Base-by-base conservation (phyloP, 768 basidiomycete genomes). In the Rhizopogon sp. region DNA sequence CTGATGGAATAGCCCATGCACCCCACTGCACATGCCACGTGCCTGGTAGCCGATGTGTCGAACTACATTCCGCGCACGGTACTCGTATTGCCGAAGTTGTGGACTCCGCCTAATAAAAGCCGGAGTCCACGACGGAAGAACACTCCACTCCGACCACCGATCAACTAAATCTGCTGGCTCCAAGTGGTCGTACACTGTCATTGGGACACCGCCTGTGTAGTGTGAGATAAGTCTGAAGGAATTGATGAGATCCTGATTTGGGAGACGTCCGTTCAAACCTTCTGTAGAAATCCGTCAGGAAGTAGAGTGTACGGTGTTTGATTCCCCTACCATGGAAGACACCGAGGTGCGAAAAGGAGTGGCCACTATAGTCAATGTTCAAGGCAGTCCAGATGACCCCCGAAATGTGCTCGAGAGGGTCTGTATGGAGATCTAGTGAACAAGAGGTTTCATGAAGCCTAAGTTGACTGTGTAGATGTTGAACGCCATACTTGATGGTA, bases 371-470 rank as follows among this genome's bases (percentile, higher is more conserved):
- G 67, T 98, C 97, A 42, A 99, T 83, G 61, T 89, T 90, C 44
- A 99, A 72, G 10, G 93, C 93, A 1, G 90, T 93, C 97, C 97
- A 99, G 42, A 99, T 89, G 6, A 94, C 88, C 3, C 94, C 95
- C 2, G 92, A 91, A 1, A 82, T 69, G 22, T 90, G 64, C 35
- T 74, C 70, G 39, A 97, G 75, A 8, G 76, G 73, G 37, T 89
- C 83, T 1, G 81, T 79, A n/a, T 74, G 60, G 16, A 93, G 74
- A 64, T 87, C 93, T 94, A 45, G 39, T 6, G 28, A 22, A 25
- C 29, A 45, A 25, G 35, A 52, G 40, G 51, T 37, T 37, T 37
- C 35, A 46, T 10, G 6, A 13, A 6, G n/a, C 20, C 40, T 20
- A 14, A 20, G 25, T 25, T 43, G 42, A 37, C n/a, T 29, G 13